These are phyloP conservation scores for Fusarium sp. DNA, from an alignment of 2,329 filamentous ascomycete species.

Conservation along the genomic window DNA sequence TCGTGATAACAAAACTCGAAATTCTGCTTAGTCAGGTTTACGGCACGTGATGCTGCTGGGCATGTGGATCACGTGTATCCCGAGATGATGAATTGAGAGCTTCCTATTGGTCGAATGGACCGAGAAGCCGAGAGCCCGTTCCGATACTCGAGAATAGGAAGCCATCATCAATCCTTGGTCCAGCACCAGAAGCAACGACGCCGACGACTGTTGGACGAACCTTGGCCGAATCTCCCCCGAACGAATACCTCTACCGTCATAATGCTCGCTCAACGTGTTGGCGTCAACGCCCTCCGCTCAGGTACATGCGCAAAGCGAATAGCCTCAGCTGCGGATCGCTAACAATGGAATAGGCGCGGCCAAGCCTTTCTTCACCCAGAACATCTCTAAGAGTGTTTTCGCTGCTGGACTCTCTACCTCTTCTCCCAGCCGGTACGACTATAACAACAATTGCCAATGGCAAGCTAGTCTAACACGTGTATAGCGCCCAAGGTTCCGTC, in stretches of 20 bases:
- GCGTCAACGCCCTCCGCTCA: constrained; percentile 68
- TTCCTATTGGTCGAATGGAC: constrained; percentile 56
- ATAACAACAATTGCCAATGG: not conserved
- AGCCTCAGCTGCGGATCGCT: constrained; percentile 25
- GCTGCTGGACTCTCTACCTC: constrained; percentile 55
- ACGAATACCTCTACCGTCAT: constrained; percentile 36
- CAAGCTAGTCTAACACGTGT: constrained; percentile 11
- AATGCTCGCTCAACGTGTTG: constrained; percentile 69
- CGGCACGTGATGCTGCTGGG: not conserved
- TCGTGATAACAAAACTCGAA: constrained; percentile 1
- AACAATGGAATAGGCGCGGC: constrained; percentile 50
- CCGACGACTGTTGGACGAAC: constrained; percentile 37
- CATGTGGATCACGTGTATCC: constrained; percentile 43
- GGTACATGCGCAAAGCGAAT: constrained; percentile 52
- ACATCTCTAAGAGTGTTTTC: constrained; percentile 59
- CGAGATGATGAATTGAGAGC: constrained; percentile 52
- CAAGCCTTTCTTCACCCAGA: constrained; percentile 60
- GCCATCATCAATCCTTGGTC: constrained; percentile 33
- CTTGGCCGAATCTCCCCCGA: constrained; percentile 15
- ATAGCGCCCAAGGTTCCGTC: constrained; percentile 58
- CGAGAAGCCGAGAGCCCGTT: constrained; percentile 57
- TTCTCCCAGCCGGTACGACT: constrained; percentile 59
- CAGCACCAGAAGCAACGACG: constrained; percentile 35
- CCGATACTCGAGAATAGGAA: constrained; percentile 36
- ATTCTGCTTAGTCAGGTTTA: constrained; percentile 15